Base-by-base conservation (phyloP, 2,329 filamentous ascomycete genomes). In the Hypoxylon sp. region DNA sequence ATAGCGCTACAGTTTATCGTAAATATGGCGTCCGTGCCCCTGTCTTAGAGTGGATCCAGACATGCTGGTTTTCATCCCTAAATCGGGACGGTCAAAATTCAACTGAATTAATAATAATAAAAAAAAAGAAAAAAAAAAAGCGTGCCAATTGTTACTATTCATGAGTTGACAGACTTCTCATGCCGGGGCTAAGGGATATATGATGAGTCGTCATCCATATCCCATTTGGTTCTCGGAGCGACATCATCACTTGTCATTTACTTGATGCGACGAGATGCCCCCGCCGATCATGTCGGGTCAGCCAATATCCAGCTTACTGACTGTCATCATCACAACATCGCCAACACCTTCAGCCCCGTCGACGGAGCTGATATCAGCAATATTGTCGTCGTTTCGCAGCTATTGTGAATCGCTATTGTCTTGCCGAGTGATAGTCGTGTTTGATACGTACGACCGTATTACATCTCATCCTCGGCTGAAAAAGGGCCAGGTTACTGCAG, bases 321-420 rank as follows among this genome's bases (percentile, higher is more conserved):
- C 83, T 0, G 74, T 85, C 56, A 81, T 88, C 53, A 81, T 88
- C 69, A 88, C 86, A 1, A 88, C 86, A 0, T 88, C 86, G 2
- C 82, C 86, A 0, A 88, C 86, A 0, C 86, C 86, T 0, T 88
- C 86, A 0, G 82, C 84, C 0, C 86, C 86, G 0, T 84, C 84
- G 0, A 85, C 85, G 0, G 85, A 87, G 14, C 81, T 88, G 0
- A 70, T 88, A n/a, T 81, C 80, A 0, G 74, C 82, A 0, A 82
- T 88, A 1, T 56, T 88, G 1, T 70, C 76, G 2, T 86, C 85
- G 0, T 86, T 87, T 68, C 76, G 77, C 14, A 50, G 51, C 0
- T 77, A 86, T 70, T 87, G 85, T 59, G 75, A 77, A 0, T 66
- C 61, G 0, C 72, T 88, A 13, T 65, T 82, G 1, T 50, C 66